Percentiles rank a stretch among this genome's conserved stretches.
Evolutionary conservation across 805 yeast species (phyloP).

Genomic region (Metschnikowia peoriensis): DNA sequence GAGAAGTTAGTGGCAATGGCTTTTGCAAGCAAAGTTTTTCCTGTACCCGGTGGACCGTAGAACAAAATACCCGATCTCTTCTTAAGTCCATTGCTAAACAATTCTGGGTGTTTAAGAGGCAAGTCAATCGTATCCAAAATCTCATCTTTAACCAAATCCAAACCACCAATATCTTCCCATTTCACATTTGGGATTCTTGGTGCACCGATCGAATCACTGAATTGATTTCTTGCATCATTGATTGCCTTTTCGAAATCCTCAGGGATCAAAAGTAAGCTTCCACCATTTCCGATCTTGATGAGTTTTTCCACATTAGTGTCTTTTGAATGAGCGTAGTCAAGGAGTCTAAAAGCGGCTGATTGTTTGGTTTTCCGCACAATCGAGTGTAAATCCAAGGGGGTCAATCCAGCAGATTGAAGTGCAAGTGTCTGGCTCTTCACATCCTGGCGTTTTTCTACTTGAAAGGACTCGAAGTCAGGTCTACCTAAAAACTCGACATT

Average conservation of each 20-base stretch:
- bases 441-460: constrained; percentile 29
- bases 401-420: constrained; percentile 87
- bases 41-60: constrained; percentile 99
- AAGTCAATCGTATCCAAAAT: constrained; percentile 93
- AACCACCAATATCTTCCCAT: constrained; percentile 98
- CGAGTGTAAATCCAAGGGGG: constrained; percentile 76
- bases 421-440: constrained; percentile 61
- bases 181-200: constrained; percentile 92
- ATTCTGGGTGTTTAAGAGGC: constrained; percentile 91
- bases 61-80: constrained; percentile 92
- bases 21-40: constrained; percentile 92
- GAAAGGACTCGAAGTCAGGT: constrained; percentile 18
- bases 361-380: constrained; percentile 66
- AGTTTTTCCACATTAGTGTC: constrained; percentile 25
- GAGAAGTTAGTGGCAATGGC: constrained; percentile 97
- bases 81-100: constrained; percentile 84
- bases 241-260: constrained; percentile 69
- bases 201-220: constrained; percentile 94
- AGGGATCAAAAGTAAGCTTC: constrained; percentile 51
- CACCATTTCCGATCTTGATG: constrained; percentile 51
- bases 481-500: constrained; percentile 18
- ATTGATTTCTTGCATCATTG: constrained; percentile 78
- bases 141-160: constrained; percentile 86
- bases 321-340: constrained; percentile 27
- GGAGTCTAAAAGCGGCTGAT: constrained; percentile 51